Evolutionary conservation across 1,139 yeast genomes (phyloP).

Genomic region (Yamadazyma atmosphaerica): DNA sequence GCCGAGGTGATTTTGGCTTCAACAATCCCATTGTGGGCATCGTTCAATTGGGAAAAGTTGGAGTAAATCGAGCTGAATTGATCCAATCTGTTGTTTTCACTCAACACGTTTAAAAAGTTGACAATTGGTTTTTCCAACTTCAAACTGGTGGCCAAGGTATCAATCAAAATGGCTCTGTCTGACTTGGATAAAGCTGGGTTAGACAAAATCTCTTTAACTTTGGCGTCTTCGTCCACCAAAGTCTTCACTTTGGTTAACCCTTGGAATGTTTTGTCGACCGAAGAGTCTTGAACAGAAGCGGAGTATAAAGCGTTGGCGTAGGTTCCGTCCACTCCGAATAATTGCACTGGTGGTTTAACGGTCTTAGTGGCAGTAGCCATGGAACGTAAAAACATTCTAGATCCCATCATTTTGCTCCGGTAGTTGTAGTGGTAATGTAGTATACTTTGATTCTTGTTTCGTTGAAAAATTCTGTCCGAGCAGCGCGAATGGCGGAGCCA

Average conservation of each 20-base stretch:
- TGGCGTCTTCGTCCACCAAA: conserved; percentile 61
- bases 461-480: conserved; percentile 1
- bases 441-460: not conserved
- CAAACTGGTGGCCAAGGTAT: conserved; percentile 54
- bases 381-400: conserved; percentile 70
- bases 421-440: not conserved
- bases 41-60: conserved; percentile 77
- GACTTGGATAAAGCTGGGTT: conserved; percentile 83
- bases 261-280: conserved; percentile 69
- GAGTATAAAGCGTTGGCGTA: conserved; percentile 94
- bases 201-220: conserved; percentile 58
- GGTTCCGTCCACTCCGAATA: conserved; percentile 94
- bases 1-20: conserved; percentile 94
- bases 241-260: conserved; percentile 62
- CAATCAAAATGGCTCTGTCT: conserved; percentile 74
- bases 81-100: conserved; percentile 91
- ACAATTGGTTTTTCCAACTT: conserved; percentile 72
- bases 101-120: conserved; percentile 81
- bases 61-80: conserved; percentile 64
- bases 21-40: conserved; percentile 88
- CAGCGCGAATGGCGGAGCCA: conserved; percentile 4
- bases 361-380: conserved; percentile 65
- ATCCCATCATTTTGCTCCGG: conserved; percentile 43
- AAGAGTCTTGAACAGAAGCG: conserved; percentile 84
- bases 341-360: conserved; percentile 86